phyloP scores from a whole-genome alignment of 1,284 basidiomycete species.

The Marasmius sp. region DNA sequence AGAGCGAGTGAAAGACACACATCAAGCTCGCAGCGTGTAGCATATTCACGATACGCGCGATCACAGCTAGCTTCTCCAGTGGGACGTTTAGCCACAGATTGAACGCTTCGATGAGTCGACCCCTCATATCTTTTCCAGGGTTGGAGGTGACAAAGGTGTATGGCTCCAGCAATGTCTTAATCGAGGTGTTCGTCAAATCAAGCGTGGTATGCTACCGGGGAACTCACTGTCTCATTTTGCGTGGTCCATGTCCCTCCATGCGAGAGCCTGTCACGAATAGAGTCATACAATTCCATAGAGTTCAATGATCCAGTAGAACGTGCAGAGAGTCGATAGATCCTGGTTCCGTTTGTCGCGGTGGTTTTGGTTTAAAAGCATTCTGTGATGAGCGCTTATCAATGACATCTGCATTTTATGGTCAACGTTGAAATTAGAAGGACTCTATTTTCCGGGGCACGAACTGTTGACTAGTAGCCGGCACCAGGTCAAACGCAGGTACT shows the following conservation, averaged over 20 bases:
- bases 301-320: no score
- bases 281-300: constrained; percentile 20
- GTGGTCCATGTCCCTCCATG: constrained; percentile 24
- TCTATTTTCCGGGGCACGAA: no score
- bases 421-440: no score
- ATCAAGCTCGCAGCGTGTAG: constrained; percentile 93
- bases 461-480: no score
- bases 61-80: constrained; percentile 65
- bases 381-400: no score
- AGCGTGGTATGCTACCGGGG: background rate
- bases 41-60: constrained; percentile 87
- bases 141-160: constrained; percentile 84
- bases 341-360: no score
- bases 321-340: no score
- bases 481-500: no score
- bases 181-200: background rate
- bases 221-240: constrained; percentile 25
- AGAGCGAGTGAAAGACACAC: constrained; percentile 43
- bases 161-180: constrained; percentile 77
- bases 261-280: constrained; percentile 27
- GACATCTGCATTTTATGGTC: no score
- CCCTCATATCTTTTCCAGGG: constrained; percentile 93
- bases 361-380: no score
- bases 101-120: constrained; percentile 91
- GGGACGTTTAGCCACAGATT: constrained; percentile 91